A percentile compares a stretch with the other conserved stretches of the same genome.
Conservation (phyloP, 2,329 filamentous ascomycete genomes). For the Stagonosporopsis tanaceti region DNA sequence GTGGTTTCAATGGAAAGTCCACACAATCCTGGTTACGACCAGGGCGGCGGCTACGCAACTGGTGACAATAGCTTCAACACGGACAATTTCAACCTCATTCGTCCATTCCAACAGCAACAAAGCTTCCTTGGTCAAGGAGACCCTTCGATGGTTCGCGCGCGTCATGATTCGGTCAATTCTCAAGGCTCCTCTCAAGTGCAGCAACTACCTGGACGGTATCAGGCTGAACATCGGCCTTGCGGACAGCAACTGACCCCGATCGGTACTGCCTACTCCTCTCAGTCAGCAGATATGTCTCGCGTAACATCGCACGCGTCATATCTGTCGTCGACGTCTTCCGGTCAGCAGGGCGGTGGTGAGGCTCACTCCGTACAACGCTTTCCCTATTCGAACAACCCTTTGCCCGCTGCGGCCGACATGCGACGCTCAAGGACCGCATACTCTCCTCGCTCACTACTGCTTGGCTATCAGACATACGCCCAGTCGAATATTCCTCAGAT, state of each 20-base stretch:
- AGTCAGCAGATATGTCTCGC: conserved; percentile 23
- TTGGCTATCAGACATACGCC: background rate
- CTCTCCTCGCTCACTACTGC: background rate
- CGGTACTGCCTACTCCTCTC: conserved; percentile 4
- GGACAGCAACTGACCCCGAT: conserved; percentile 1
- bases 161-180: conserved; percentile 23
- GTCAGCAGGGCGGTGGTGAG: conserved; percentile 1
- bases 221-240: conserved; percentile 32
- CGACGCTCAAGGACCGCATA: background rate
- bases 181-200: conserved; percentile 3
- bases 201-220: conserved; percentile 13
- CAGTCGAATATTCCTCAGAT: background rate
- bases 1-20: background rate
- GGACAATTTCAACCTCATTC: background rate
- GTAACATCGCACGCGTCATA: conserved; percentile 23
- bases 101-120: background rate
- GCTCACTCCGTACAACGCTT: background rate
- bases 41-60: background rate
- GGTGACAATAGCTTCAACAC: background rate
- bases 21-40: background rate
- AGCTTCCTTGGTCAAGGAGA: background rate
- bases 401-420: background rate
- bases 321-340: conserved; percentile 16
- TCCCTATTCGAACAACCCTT: background rate
- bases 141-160: conserved; percentile 17